phyloP scores from a whole-genome alignment of 306 rosid genomes.

The Ziziphus jujuba region DNA sequence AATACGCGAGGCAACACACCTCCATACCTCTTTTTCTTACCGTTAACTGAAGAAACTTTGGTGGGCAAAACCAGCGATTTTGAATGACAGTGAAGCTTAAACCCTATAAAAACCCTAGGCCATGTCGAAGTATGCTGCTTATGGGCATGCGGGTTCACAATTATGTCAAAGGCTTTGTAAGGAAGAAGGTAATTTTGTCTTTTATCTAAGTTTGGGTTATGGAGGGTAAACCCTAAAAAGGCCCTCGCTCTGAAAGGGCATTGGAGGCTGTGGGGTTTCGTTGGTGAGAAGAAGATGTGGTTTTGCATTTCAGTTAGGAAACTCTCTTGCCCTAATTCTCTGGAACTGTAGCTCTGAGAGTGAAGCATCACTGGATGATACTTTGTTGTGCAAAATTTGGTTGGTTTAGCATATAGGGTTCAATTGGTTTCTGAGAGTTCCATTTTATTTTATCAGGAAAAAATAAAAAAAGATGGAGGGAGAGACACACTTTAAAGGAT shows the following conservation, averaged over 20 bases:
- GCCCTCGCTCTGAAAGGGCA: constrained; percentile 27
- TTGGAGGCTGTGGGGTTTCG: constrained; percentile 29
- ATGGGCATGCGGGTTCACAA: constrained; percentile 22
- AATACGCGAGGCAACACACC: constrained; percentile 56
- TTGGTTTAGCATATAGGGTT: background rate
- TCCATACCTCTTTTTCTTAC: constrained; percentile 42
- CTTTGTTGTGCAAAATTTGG: background rate
- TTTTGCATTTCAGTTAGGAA: constrained; percentile 33
- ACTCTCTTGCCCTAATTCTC: constrained; percentile 43
- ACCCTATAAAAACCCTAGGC: constrained; percentile 36
- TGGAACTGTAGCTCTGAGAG: constrained; percentile 23
- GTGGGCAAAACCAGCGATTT: constrained; percentile 36
- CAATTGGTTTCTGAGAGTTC: background rate
- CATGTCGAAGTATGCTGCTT: constrained; percentile 22
- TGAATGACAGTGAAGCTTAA: constrained; percentile 46
- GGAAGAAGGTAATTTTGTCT: constrained; percentile 9
- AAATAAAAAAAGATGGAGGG: no score
- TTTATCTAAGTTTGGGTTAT: constrained; percentile 12
- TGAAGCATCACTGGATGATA: constrained; percentile 29
- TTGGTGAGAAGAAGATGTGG: constrained; percentile 16
- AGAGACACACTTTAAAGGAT: no score
- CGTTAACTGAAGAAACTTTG: constrained; percentile 24
- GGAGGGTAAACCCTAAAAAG: constrained; percentile 26
- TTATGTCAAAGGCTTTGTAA: background rate
- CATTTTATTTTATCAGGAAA: no score